A percentile compares a stretch with the other conserved stretches of the same genome.
phyloP scores from a whole-genome alignment of 805 yeast genomes.

The Candida railenensis region DNA sequence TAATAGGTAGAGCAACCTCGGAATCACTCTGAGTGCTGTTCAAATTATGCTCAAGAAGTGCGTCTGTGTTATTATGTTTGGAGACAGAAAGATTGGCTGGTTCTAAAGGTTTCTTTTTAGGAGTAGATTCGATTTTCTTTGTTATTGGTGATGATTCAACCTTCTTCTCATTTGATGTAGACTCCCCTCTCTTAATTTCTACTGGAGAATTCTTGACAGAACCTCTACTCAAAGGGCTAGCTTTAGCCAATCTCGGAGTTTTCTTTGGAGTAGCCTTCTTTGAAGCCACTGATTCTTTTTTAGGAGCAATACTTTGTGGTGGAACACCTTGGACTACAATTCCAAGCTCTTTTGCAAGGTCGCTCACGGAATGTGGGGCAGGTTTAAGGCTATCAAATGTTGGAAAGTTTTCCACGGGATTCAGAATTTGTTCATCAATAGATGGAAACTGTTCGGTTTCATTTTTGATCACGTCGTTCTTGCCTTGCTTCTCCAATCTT shows the following conservation, averaged over 20 bases:
- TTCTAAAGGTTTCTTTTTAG: background rate
- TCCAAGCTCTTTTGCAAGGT: conserved; percentile 2
- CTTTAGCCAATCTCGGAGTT: too few species aligned
- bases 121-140: too few species aligned
- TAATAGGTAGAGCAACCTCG: background rate
- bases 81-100: too few species aligned
- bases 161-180: too few species aligned
- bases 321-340: conserved; percentile 1
- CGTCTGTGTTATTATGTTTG: background rate
- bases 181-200: too few species aligned
- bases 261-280: conserved; percentile 5
- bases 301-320: background rate
- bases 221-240: too few species aligned
- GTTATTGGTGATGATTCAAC: too few species aligned
- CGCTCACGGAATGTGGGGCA: background rate
- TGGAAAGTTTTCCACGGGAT: background rate
- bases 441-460: background rate
- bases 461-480: background rate
- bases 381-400: background rate
- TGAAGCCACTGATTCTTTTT: background rate
- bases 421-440: background rate
- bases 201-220: too few species aligned
- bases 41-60: background rate
- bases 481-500: background rate
- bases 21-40: too few species aligned